Evolutionary conservation across 768 basidiomycete genomes (phyloP).

Genomic region (Rossbeevera mucosa): DNA sequence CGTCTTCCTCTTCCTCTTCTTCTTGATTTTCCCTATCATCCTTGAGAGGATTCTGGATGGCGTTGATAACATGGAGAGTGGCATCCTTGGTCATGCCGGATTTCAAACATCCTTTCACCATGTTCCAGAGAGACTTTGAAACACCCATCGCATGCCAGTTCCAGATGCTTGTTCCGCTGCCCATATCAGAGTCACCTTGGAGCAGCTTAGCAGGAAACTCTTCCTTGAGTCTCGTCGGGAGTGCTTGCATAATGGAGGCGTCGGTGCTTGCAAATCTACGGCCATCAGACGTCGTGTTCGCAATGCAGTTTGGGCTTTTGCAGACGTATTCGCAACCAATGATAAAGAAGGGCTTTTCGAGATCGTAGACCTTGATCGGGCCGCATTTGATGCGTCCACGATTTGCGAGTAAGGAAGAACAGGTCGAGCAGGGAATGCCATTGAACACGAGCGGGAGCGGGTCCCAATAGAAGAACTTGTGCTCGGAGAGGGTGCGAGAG

Average conservation of each 20-base stretch:
- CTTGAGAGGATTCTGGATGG: conserved; percentile 44
- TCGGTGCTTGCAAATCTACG: conserved; percentile 72
- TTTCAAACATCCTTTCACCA: conserved; percentile 57
- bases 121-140: conserved; percentile 66
- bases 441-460: conserved; percentile 80
- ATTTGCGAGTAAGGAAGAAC: conserved; percentile 56
- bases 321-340: conserved; percentile 83
- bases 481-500: conserved; percentile 64
- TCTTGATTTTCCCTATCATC: conserved; percentile 35
- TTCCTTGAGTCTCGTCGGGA: conserved; percentile 63
- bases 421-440: conserved; percentile 70
- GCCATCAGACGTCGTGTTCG: conserved; percentile 44
- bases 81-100: conserved; percentile 58
- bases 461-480: conserved; percentile 85
- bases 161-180: conserved; percentile 60
- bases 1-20: conserved; percentile 33
- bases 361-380: conserved; percentile 75
- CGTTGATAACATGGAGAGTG: conserved; percentile 53
- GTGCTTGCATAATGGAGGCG: conserved; percentile 61
- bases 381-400: conserved; percentile 69
- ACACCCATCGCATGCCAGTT: conserved; percentile 76
- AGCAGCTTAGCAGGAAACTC: conserved; percentile 69
- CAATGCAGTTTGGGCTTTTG: conserved; percentile 44
- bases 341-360: conserved; percentile 76
- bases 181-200: conserved; percentile 53